Conservation (phyloP, 345 rosid species). For the Euclidium syriacum region DNA sequence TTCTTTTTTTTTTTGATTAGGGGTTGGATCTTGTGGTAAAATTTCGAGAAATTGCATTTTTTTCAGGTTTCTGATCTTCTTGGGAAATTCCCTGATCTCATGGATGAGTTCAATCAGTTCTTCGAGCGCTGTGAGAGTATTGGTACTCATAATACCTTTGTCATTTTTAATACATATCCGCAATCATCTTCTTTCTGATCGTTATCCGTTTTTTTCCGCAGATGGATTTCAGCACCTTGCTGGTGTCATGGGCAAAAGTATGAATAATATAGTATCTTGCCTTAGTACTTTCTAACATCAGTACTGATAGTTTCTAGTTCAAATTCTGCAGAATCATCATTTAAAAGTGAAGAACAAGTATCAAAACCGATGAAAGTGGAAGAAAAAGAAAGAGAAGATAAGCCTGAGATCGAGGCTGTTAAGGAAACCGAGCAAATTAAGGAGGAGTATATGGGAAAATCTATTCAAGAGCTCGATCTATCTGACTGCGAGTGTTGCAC, state of each 20-base stretch:
- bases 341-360: conserved; percentile 44
- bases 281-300: conserved; percentile 3
- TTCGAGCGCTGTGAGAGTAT: conserved; percentile 83
- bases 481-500: conserved; percentile 85
- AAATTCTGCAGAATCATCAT: conserved; percentile 63
- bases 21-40: conserved; percentile 19
- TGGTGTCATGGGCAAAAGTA: conserved; percentile 91
- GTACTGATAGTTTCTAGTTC: conserved; percentile 20
- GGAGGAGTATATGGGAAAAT: conserved; percentile 75
- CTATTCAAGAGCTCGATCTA: conserved; percentile 97
- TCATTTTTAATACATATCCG: conserved; percentile 10
- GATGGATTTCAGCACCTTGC: conserved; percentile 80
- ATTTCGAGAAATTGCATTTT: not conserved
- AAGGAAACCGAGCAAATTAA: conserved; percentile 66
- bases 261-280: not conserved
- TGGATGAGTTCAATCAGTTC: conserved; percentile 85
- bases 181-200: conserved; percentile 24
- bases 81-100: conserved; percentile 78
- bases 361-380: conserved; percentile 60
- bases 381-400: conserved; percentile 65
- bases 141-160: conserved; percentile 41
- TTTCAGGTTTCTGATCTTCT: conserved; percentile 80
- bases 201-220: conserved; percentile 32
- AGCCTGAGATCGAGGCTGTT: conserved; percentile 53
- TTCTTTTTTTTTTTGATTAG: no score